Evolutionary conservation across 371 early-diverging fungal genomes (phyloP).

Genomic region (Fennellomyces sp.): DNA sequence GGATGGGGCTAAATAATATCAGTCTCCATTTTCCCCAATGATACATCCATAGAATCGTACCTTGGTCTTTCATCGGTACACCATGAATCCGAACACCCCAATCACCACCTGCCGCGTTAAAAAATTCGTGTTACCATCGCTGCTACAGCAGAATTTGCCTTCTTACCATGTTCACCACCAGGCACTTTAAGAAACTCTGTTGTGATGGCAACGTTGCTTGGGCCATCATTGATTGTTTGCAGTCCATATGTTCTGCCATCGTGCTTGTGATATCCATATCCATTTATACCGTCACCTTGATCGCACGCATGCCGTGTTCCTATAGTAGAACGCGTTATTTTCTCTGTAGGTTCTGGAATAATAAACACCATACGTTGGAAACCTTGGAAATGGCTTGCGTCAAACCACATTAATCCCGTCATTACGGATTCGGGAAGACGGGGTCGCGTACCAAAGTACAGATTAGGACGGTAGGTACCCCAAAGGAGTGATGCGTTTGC

Average conservation of each 20-base stretch:
- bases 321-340: slow-evolving; percentile 19
- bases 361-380: slow-evolving; percentile 48
- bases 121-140: background rate
- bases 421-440: slow-evolving; percentile 77
- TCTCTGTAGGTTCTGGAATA: background rate
- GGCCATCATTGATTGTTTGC: slow-evolving; percentile 76
- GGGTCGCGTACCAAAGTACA: slow-evolving; percentile 94
- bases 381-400: slow-evolving; percentile 58
- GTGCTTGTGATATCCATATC: slow-evolving; percentile 89
- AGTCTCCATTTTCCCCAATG: background rate
- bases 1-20: slow-evolving; percentile 16
- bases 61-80: slow-evolving; percentile 48
- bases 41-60: slow-evolving; percentile 9
- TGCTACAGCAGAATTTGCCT: background rate
- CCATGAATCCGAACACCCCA: slow-evolving; percentile 89
- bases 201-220: slow-evolving; percentile 70
- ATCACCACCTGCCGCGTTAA: slow-evolving; percentile 64
- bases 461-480: slow-evolving; percentile 95
- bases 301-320: slow-evolving; percentile 89
- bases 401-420: slow-evolving; percentile 95
- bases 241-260: slow-evolving; percentile 84
- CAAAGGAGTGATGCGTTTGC: slow-evolving; percentile 61
- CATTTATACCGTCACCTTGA: slow-evolving; percentile 74
- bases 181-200: slow-evolving; percentile 84
- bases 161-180: slow-evolving; percentile 57